A percentile compares a stretch with the other conserved stretches of the same genome.
phyloP scores from a whole-genome alignment of 2,329 filamentous ascomycete species.

The Trichoderma hamatum region DNA sequence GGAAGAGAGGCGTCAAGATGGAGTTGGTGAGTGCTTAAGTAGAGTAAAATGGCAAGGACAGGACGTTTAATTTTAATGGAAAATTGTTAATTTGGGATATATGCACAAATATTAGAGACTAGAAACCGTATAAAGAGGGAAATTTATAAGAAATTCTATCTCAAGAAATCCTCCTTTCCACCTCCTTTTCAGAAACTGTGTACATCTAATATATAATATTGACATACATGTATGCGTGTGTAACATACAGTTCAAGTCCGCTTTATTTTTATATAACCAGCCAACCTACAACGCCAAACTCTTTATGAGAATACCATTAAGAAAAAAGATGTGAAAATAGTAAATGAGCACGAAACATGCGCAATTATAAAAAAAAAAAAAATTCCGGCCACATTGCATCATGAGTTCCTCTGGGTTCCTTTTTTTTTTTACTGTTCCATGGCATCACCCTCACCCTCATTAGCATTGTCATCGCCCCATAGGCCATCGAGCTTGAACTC shows the following conservation, averaged over 20 bases:
- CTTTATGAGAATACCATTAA: constrained; percentile 30
- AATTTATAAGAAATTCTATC: not conserved
- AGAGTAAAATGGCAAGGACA: not conserved
- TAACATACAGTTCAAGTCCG: constrained; percentile 30
- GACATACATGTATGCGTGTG: constrained; percentile 33
- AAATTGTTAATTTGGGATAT: not conserved
- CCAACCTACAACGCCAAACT: constrained; percentile 41
- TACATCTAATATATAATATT: constrained; percentile 30
- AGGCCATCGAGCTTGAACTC: constrained; percentile 95
- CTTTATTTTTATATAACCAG: constrained; percentile 33
- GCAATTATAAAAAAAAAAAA: not conserved
- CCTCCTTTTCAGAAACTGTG: not conserved
- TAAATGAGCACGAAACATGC: not conserved
- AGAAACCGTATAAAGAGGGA: not conserved
- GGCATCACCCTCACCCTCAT: constrained; percentile 43
- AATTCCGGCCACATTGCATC: constrained; percentile 11
- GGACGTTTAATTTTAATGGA: not conserved
- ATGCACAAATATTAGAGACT: constrained; percentile 12
- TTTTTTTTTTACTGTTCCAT: constrained; percentile 53
- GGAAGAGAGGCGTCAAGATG: constrained; percentile 88
- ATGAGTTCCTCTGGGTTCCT: not conserved
- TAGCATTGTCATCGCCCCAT: constrained; percentile 68
- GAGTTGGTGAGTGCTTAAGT: constrained; percentile 55
- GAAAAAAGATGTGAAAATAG: not conserved
- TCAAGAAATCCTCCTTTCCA: not conserved